A percentile compares a stretch with the other conserved stretches of the same genome.
phyloP scores from a whole-genome alignment of 176 grass and related monocot genomes.

The Oryza glumipatula region DNA sequence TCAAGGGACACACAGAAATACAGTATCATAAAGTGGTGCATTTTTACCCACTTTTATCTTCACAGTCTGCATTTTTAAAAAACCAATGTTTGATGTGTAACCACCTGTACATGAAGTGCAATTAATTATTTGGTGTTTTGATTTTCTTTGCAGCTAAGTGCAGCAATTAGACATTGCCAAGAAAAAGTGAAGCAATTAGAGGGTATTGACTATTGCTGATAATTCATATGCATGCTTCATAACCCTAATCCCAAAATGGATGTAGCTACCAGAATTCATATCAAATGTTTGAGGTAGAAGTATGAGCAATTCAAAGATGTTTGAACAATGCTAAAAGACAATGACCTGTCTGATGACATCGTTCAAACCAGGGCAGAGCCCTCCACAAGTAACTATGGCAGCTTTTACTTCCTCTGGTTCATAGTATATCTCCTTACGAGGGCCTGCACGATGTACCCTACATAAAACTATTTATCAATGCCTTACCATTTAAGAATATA shows the following conservation, averaged over 20 bases:
- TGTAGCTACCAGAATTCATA: neutral
- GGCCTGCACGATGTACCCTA: conserved; percentile 91
- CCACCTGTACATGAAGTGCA: conserved; percentile 5
- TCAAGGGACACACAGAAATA: conserved; percentile 12
- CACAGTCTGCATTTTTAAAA: conserved; percentile 1
- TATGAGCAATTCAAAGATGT: conserved; percentile 15
- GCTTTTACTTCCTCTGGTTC: conserved; percentile 89
- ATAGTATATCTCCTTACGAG: conserved; percentile 87
- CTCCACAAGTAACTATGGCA: conserved; percentile 90
- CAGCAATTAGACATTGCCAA: no score
- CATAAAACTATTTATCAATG: conserved; percentile 47
- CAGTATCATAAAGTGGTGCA: neutral
- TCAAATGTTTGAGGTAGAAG: neutral
- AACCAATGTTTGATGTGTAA: neutral
- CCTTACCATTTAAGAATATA: neutral
- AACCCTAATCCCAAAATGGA: conserved; percentile 12
- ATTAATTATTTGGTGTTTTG: neutral
- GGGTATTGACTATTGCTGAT: no score
- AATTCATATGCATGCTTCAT: neutral
- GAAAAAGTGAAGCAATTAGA: no score
- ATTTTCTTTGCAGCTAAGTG: neutral
- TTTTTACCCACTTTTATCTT: neutral
- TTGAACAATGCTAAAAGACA: conserved; percentile 28
- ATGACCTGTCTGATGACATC: conserved; percentile 91
- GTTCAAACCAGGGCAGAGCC: conserved; percentile 91